A percentile compares a stretch with the other conserved stretches of the same genome.
Evolutionary conservation across 495 filamentous ascomycete species (phyloP).

Genomic region (Penicillium fimorum): DNA sequence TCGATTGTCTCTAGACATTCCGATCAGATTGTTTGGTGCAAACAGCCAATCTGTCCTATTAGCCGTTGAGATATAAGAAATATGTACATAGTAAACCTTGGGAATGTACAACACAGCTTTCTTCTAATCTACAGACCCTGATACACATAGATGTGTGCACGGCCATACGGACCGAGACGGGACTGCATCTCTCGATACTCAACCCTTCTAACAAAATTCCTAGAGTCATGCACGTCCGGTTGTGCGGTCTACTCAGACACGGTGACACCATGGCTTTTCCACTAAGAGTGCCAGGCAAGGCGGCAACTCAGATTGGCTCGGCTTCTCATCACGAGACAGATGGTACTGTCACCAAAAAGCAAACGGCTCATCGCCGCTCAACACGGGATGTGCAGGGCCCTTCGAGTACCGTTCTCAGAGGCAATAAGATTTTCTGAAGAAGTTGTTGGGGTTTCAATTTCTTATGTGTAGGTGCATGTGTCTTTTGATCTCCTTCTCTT

Average conservation of each 20-base stretch:
- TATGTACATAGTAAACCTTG: background rate
- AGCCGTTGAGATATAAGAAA: background rate
- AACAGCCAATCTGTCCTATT: background rate
- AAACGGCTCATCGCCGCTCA: conserved; percentile 21
- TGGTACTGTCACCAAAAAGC: conserved; percentile 7
- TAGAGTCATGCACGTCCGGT: conserved; percentile 25
- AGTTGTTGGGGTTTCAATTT: conserved; percentile 1
- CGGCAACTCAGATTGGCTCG: conserved; percentile 15
- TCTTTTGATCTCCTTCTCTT: conserved; percentile 18
- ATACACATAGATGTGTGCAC: conserved; percentile 19
- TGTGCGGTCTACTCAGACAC: conserved; percentile 20
- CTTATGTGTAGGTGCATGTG: conserved; percentile 10
- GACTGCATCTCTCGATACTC: conserved; percentile 22
- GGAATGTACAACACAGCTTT: background rate
- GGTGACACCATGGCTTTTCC: conserved; percentile 26
- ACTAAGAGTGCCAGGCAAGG: conserved; percentile 15
- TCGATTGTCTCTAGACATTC: background rate
- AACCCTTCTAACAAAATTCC: conserved; percentile 17
- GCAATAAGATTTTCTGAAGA: conserved; percentile 3
- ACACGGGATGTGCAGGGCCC: conserved; percentile 4
- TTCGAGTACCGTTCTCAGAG: conserved; percentile 12
- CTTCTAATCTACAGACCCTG: conserved; percentile 3
- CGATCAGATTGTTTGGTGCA: background rate
- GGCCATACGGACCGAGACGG: conserved; percentile 28
- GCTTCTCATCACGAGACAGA: conserved; percentile 25